Conservation (phyloP, 2,329 filamentous ascomycete species). For the Fusarium sp. region DNA sequence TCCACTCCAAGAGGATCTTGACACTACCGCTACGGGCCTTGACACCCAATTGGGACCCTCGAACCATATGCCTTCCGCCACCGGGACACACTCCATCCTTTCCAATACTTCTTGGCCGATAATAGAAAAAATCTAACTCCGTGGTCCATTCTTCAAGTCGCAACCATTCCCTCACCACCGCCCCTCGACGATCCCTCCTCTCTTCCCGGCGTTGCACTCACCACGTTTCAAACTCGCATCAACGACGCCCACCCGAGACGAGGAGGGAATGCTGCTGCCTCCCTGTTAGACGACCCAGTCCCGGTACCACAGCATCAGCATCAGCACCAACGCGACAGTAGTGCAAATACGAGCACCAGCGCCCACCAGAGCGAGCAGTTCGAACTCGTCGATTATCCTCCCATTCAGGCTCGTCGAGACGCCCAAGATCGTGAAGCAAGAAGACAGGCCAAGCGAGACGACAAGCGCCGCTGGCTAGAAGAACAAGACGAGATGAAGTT, state of each 20-base stretch:
- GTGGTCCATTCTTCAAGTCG: slow-evolving; percentile 19
- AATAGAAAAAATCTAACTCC: slow-evolving; percentile 5
- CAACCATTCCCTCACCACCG: slow-evolving; percentile 49
- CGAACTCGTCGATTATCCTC: slow-evolving; percentile 56
- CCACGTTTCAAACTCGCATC: slow-evolving; percentile 25
- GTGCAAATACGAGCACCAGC: neutral
- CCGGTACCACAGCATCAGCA: slow-evolving; percentile 9
- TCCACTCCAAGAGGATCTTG: slow-evolving; percentile 12
- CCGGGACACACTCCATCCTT: slow-evolving; percentile 14
- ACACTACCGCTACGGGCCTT: slow-evolving; percentile 6
- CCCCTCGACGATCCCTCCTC: slow-evolving; percentile 52
- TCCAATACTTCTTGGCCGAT: slow-evolving; percentile 1
- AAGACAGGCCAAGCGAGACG: slow-evolving; percentile 58
- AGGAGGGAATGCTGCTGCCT: slow-evolving; percentile 49
- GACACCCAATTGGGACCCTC: slow-evolving; percentile 32
- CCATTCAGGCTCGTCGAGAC: slow-evolving; percentile 44
- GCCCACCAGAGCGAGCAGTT: slow-evolving; percentile 42
- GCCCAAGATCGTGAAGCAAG: slow-evolving; percentile 47
- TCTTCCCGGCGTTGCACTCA: slow-evolving; percentile 44
- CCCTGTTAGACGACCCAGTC: slow-evolving; percentile 16
- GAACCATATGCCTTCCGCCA: slow-evolving; percentile 30
- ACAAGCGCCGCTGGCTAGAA: slow-evolving; percentile 77
- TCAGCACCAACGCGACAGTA: slow-evolving; percentile 9
- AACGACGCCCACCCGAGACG: slow-evolving; percentile 41
- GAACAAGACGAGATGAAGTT: slow-evolving; percentile 96